Percentiles rank a stretch among this genome's conserved stretches.
Evolutionary conservation across 2,329 filamentous ascomycete species (phyloP).

Genomic region (Xylariaceae sp.): DNA sequence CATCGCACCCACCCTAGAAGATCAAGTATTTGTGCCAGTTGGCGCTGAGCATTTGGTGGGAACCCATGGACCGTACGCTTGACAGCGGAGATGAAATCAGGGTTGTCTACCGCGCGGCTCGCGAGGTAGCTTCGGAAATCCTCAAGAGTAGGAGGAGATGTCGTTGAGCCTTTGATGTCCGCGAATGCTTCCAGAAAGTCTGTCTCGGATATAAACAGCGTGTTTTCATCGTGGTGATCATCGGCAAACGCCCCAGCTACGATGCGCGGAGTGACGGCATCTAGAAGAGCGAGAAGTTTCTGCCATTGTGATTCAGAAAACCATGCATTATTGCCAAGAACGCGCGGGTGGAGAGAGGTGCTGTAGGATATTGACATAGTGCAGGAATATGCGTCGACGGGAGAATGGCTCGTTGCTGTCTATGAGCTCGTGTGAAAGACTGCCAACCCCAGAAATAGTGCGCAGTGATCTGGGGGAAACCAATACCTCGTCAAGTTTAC

Average conservation of each 20-base stretch:
- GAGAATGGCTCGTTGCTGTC: too few relatives aligned
- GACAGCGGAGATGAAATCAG: constrained; percentile 1
- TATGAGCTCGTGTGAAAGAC: too few relatives aligned
- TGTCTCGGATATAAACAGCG: neutral
- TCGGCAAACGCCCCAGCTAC: neutral
- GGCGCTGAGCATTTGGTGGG: neutral
- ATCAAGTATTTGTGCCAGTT: constrained; percentile 1
- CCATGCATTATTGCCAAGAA: neutral
- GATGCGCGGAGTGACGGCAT: constrained; percentile 15
- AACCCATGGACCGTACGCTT: constrained; percentile 1
- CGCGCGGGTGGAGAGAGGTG: too few relatives aligned
- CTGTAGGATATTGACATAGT: too few relatives aligned
- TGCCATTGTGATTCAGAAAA: neutral
- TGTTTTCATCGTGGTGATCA: neutral
- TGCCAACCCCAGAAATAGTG: too few relatives aligned
- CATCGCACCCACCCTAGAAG: neutral
- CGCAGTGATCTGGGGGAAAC: too few relatives aligned
- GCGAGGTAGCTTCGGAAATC: constrained; percentile 8
- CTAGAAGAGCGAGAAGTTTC: constrained; percentile 12
- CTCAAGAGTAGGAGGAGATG: neutral
- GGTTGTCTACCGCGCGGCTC: constrained; percentile 1
- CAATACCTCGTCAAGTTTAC: too few relatives aligned
- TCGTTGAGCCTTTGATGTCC: neutral
- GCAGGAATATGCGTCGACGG: too few relatives aligned
- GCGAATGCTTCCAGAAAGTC: neutral